Percentiles rank a stretch among this genome's conserved stretches.
Evolutionary conservation across 129 eudicot genomes (phyloP).

Genomic region (Smallanthus sonchifolius): DNA sequence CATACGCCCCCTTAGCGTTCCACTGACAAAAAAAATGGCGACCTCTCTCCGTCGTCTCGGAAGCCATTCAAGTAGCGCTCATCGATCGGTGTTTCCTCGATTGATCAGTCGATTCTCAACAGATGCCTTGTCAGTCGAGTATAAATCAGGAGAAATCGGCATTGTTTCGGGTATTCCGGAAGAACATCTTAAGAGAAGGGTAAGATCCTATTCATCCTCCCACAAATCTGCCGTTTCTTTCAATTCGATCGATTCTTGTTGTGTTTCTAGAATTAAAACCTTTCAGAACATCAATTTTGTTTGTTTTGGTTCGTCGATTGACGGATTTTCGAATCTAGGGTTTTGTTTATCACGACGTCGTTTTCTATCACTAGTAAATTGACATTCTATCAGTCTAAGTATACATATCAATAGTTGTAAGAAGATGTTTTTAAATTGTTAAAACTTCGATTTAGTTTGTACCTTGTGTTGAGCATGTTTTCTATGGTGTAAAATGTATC

Average conservation of each 20-base stretch:
- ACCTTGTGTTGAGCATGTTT: background rate
- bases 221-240: background rate
- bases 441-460: background rate
- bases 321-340: conserved; percentile 16
- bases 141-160: conserved; percentile 67
- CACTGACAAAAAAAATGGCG: conserved; percentile 45
- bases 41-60: conserved; percentile 48
- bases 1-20: background rate
- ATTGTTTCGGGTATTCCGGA: conserved; percentile 74
- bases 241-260: background rate
- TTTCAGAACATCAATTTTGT: background rate
- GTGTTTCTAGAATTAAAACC: background rate
- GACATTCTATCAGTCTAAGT: background rate
- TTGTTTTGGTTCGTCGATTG: background rate
- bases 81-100: conserved; percentile 31
- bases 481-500: background rate
- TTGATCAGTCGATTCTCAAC: conserved; percentile 44
- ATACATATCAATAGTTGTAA: background rate
- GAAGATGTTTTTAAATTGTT: background rate
- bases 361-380: background rate
- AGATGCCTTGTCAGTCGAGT: conserved; percentile 47
- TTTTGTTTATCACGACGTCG: background rate
- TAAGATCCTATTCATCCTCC: conserved; percentile 20
- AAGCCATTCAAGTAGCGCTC: conserved; percentile 13
- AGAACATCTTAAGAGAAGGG: conserved; percentile 61